Evolutionary conservation across 208 protist species (phyloP).

Genomic region (Crithidia expoeki): DNA sequence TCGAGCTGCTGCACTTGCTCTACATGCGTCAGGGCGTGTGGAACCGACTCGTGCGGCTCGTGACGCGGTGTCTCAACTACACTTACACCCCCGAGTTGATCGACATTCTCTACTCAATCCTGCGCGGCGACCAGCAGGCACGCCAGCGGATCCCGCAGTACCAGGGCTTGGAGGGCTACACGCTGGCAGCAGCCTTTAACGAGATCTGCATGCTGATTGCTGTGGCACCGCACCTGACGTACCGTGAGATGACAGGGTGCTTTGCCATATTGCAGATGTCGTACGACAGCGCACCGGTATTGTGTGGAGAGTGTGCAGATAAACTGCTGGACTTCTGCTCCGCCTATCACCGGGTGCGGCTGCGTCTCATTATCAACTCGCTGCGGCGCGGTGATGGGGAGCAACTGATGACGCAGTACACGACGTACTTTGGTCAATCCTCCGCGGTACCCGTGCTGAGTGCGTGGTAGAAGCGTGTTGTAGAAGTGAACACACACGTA

Average conservation of each 20-base stretch:
- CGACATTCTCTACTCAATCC: constrained; percentile 55
- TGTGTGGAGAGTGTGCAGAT: constrained; percentile 54
- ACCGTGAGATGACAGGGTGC: constrained; percentile 49
- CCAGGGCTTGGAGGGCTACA: constrained; percentile 33
- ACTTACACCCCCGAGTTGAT: constrained; percentile 59
- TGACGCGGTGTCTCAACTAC: constrained; percentile 65
- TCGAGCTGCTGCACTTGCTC: constrained; percentile 45
- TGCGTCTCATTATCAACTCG: constrained; percentile 68
- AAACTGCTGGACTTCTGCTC: constrained; percentile 74
- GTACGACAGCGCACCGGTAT: constrained; percentile 40
- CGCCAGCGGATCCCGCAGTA: constrained; percentile 30
- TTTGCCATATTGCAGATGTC: constrained; percentile 60
- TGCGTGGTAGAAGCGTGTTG: constrained; percentile 13
- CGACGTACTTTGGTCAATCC: constrained; percentile 67
- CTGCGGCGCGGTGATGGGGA: constrained; percentile 38
- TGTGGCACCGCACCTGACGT: constrained; percentile 50
- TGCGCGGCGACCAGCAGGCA: constrained; percentile 37
- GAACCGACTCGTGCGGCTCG: constrained; percentile 56
- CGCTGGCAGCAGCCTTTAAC: constrained; percentile 52
- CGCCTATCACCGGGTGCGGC: constrained; percentile 88
- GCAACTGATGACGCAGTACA: constrained; percentile 57
- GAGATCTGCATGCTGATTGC: constrained; percentile 67
- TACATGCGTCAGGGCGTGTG: constrained; percentile 62
- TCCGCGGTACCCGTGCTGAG: constrained; percentile 39
- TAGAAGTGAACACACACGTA: not conserved